Evolutionary conservation across 306 rosid genomes (phyloP).

Genomic region (Pyrus pyrifolia): DNA sequence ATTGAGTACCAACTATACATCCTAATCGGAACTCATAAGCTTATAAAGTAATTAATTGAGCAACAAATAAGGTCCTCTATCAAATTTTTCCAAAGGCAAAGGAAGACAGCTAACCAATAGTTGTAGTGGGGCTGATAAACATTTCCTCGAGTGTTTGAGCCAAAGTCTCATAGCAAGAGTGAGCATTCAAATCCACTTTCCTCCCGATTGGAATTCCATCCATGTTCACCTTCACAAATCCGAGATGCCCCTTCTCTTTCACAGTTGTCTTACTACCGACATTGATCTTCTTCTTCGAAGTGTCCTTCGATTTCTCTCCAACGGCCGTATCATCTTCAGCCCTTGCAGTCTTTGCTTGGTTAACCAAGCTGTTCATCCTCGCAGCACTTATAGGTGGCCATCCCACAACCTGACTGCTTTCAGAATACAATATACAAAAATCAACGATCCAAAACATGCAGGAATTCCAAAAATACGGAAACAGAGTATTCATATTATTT

Average conservation of each 20-base stretch:
- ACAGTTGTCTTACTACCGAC: constrained; percentile 12
- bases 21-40: not conserved
- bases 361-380: constrained; percentile 56
- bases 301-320: constrained; percentile 29
- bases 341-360: constrained; percentile 45
- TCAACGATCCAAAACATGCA: not conserved
- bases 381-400: constrained; percentile 69
- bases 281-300: constrained; percentile 26
- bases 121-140: constrained; percentile 38
- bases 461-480: not conserved
- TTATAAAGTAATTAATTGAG: not conserved
- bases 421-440: not conserved
- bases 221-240: constrained; percentile 61
- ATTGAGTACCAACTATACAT: not conserved
- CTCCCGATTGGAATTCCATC: constrained; percentile 62
- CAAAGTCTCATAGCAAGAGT: constrained; percentile 51
- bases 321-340: constrained; percentile 40
- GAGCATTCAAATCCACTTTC: constrained; percentile 64
- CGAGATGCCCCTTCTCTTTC: constrained; percentile 37
- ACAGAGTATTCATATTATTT: not conserved
- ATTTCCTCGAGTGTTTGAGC: constrained; percentile 60
- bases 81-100: not conserved
- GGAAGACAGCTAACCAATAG: constrained; percentile 24
- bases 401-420: constrained; percentile 68
- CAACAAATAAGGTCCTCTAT: not conserved